Evolutionary conservation across 208 protist species (phyloP), one percentile per base, ranked within the genome.

Genomic region (Acanthamoeba quina): DNA sequence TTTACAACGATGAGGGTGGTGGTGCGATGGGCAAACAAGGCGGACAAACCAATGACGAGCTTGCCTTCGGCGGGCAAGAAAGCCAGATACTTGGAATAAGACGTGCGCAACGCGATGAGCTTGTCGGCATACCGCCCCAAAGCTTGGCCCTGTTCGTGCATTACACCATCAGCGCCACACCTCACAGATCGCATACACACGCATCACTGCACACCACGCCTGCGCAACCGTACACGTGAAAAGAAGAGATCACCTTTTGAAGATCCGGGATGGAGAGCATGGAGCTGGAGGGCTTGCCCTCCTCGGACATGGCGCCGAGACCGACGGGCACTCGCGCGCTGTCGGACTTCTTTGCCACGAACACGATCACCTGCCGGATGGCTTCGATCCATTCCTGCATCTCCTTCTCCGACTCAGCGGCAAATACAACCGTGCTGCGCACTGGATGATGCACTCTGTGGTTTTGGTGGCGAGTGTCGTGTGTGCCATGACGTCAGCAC

Each of bases 331-430:
- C 7, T 41, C 68, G 9, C 15, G 21, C 21, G 44, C 72, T 34
- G 31, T 80, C 72, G 41, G 54, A 29, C 72, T 52, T 80, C 37
- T 9, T 80, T 5, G 72, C 72, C 21, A 80, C 13, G 9, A 31
- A 80, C 9, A 80, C 72, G 31, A 80, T 80, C 41, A 80, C 72
- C 44, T 80, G 72, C 7, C 72, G 72, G 29, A 80, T 80, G 24
- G 72, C 29, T 13, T 80, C 72, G 44, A 80, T 80, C 72, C 72
- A 80, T 17, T 80, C 72, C 44, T 80, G 72, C 72, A 80, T 80
- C 72, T 80, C 72, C 72, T 80, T 80, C 24, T 80, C 72, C 19
- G 72, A 52, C 11, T 80, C 72, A 10, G 72, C 72, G 5, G 72
- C 72, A 21, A 80, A 80, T 21, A 80, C 72, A 9, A 80, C 37